Evolutionary conservation across 2,329 filamentous ascomycete species (phyloP), one percentile per base, ranked within the genome.

Genomic region (Penicillium thymicola): DNA sequence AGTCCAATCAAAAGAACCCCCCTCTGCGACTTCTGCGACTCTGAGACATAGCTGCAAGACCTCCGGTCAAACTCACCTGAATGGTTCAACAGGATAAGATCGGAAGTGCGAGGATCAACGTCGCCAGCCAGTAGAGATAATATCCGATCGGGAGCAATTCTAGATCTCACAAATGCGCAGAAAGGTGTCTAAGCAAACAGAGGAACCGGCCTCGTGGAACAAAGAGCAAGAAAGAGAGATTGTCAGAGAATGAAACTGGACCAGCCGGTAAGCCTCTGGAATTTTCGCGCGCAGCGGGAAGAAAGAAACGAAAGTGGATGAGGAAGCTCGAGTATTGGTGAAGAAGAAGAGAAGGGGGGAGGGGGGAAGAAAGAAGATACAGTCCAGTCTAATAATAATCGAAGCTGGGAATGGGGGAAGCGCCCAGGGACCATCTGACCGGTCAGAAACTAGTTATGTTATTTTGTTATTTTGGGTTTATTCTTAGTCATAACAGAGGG

Each of bases 201-300:
- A 74, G 72, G 72, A 66, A 63, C 73, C 73, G 67, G 73, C 72
- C 73, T 74, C 72, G 55, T 52, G 61, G 58, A 51, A 51, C 49
- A 51, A 51, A 45, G 65, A 67, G 57, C 61, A 62, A 55, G 60
- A 65, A 67, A 71, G 64, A 72, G 62, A 68, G 64, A 57, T 54
- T 37, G 58, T 57, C 43, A 61, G 60, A 65, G 64, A 65, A 65
- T 60, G 66, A 62, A 68, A 71, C 67, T 69, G 69, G 72, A 66
- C 72, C 71, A 70, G 71, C 72, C 70, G 64, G 63, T 66, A 65
- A 59, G 63, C 64, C 69, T 70, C 67, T 68, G 64, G 57, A 60
- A 59, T 61, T 63, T 66, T 60, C 64, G 69, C 70, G 68, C 68
- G 69, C 70, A 70, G 70, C 70, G 72, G 71, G 71, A 70, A 69